These are phyloP conservation scores for Seiridium cupressi DNA, from an alignment of 2,329 filamentous ascomycete genomes.

Conservation along the genomic window DNA sequence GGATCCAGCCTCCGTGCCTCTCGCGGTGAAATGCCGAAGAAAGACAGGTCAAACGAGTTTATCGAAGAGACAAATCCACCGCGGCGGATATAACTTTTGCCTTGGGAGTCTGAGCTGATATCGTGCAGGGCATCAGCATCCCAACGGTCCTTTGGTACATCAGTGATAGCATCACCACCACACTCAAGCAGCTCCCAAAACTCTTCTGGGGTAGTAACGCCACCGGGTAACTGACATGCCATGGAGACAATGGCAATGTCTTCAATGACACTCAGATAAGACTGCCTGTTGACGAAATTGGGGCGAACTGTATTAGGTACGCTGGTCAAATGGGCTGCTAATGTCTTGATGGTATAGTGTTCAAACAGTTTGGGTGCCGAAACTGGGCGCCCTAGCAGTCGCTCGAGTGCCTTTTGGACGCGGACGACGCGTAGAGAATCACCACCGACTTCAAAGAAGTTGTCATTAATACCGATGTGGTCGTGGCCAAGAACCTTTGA, in stretches of 20 bases:
- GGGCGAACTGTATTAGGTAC: neutral
- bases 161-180: conserved; percentile 21
- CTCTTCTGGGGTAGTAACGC: conserved; percentile 22
- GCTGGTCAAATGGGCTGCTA: conserved; percentile 19
- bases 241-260: conserved; percentile 28
- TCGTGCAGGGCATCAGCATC: conserved; percentile 14
- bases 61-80: conserved; percentile 21
- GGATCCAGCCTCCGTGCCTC: conserved; percentile 22
- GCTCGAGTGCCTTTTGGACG: conserved; percentile 24
- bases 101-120: conserved; percentile 32
- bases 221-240: conserved; percentile 34
- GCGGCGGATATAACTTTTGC: conserved; percentile 23
- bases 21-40: conserved; percentile 24
- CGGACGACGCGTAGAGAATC: conserved; percentile 24
- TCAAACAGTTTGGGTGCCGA: conserved; percentile 22
- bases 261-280: conserved; percentile 6
- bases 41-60: conserved; percentile 19
- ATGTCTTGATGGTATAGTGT: conserved; percentile 24
- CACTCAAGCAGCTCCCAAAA: conserved; percentile 31
- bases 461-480: conserved; percentile 20
- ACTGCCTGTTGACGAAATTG: neutral
- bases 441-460: conserved; percentile 27
- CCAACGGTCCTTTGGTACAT: conserved; percentile 28
- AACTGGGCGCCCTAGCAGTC: conserved; percentile 16
- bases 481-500: conserved; percentile 21